phyloP scores from a whole-genome alignment of 805 yeast species.

The Kazachstania psychrophila region DNA sequence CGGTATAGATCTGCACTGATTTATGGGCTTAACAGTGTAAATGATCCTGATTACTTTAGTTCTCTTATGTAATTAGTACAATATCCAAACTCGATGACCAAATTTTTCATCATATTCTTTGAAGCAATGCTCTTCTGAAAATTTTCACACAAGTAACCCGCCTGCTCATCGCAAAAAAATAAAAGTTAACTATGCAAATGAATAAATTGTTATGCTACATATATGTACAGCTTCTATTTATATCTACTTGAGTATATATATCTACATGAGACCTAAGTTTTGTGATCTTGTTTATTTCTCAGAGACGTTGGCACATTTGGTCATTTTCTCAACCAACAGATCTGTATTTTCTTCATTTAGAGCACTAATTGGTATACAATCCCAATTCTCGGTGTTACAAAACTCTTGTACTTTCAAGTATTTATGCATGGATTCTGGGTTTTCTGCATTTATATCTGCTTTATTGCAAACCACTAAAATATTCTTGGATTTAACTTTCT shows the following conservation, averaged over 20 bases:
- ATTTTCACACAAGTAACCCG: constrained; percentile 8
- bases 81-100: constrained; percentile 4
- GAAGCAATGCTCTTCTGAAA: constrained; percentile 19
- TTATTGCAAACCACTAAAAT: constrained; percentile 84
- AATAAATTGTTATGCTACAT: neutral
- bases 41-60: no score
- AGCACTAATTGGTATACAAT: constrained; percentile 79
- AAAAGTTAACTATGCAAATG: neutral
- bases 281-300: neutral
- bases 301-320: constrained; percentile 29
- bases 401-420: constrained; percentile 38
- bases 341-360: constrained; percentile 62
- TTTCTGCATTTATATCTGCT: constrained; percentile 55
- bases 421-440: constrained; percentile 37
- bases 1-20: neutral
- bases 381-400: constrained; percentile 47
- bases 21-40: neutral
- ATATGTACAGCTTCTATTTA: no score
- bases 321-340: constrained; percentile 61
- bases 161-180: no score
- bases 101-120: neutral
- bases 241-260: no score
- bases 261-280: neutral
- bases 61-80: no score
- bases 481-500: constrained; percentile 49